phyloP scores from a whole-genome alignment of 2,329 filamentous ascomycete genomes.

The Pseudogymnoascus sp. region DNA sequence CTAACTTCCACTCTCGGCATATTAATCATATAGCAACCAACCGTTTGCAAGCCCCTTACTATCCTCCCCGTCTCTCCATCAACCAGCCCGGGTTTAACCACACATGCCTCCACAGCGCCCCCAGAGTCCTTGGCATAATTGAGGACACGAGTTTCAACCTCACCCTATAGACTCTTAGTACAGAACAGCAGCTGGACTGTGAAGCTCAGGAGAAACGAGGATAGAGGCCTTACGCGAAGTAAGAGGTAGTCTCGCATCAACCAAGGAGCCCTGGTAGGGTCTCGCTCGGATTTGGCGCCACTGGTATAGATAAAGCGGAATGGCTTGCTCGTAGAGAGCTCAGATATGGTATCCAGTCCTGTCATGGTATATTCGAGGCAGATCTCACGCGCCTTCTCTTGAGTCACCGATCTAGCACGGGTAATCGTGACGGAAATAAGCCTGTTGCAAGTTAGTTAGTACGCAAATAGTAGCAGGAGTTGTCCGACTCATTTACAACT shows the following conservation, averaged over 20 bases:
- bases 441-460: background rate
- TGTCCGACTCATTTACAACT: constrained; percentile 15
- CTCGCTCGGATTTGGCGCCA: constrained; percentile 37
- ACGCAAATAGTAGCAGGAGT: constrained; percentile 12
- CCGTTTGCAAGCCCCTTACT: constrained; percentile 17
- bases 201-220: background rate
- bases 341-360: background rate
- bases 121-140: constrained; percentile 33
- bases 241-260: constrained; percentile 35
- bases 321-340: constrained; percentile 19
- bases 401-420: background rate
- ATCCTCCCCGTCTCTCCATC: constrained; percentile 19
- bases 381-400: background rate
- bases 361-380: background rate
- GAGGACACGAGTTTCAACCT: constrained; percentile 39
- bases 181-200: background rate
- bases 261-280: constrained; percentile 37
- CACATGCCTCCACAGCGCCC: constrained; percentile 31
- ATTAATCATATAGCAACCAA: constrained; percentile 19
- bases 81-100: constrained; percentile 39
- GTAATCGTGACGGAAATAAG: background rate
- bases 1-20: constrained; percentile 30
- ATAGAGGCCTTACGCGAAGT: constrained; percentile 31
- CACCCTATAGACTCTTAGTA: constrained; percentile 29
- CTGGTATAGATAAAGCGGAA: constrained; percentile 44